phyloP scores from a whole-genome alignment of 73 alveolate species.

The Tetrahymena malaccensis region DNA sequence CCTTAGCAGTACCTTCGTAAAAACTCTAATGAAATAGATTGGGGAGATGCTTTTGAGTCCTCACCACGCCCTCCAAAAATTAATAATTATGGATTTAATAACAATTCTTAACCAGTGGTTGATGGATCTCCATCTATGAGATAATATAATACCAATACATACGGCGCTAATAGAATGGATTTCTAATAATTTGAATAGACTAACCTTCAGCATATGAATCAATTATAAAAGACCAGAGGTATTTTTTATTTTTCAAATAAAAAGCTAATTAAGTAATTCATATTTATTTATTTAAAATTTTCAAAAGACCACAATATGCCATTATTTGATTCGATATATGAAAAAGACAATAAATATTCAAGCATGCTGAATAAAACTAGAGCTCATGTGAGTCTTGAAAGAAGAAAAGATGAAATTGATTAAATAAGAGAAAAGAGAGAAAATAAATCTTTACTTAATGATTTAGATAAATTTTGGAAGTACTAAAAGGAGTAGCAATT shows the following conservation, averaged over 20 bases:
- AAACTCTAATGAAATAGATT: neutral
- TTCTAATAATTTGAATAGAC: neutral
- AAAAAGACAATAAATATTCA: neutral
- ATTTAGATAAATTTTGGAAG: constrained; percentile 6
- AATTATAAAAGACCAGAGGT: neutral
- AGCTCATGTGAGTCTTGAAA: neutral
- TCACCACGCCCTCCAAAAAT: neutral
- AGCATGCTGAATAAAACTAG: neutral
- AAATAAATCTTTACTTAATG: neutral
- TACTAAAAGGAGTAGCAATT: neutral
- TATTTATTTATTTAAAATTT: too few relatives aligned
- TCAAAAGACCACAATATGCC: neutral
- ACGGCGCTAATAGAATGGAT: constrained; percentile 5
- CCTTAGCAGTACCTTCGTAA: neutral
- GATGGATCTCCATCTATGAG: constrained; percentile 8
- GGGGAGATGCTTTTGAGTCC: neutral
- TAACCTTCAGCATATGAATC: neutral
- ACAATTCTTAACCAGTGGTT: neutral
- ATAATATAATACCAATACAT: neutral
- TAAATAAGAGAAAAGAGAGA: constrained; percentile 12
- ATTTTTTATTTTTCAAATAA: neutral
- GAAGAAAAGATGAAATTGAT: constrained; percentile 9
- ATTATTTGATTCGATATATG: neutral
- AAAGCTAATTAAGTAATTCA: neutral
- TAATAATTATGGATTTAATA: neutral